Evolutionary conservation across 2,329 filamentous ascomycete genomes (phyloP).

Genomic region (Alternaria sp.): DNA sequence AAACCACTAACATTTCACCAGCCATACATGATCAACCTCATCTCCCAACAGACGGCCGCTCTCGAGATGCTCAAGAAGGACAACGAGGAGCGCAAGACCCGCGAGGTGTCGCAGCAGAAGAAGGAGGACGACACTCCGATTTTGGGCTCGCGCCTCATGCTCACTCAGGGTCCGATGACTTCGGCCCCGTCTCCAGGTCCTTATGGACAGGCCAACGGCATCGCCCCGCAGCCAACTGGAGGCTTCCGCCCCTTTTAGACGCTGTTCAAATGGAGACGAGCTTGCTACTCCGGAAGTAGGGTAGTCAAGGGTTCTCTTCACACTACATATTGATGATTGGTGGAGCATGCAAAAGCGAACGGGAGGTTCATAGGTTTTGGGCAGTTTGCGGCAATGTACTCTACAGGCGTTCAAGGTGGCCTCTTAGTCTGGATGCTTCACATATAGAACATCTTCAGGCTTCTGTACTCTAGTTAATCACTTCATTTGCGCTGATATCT

Average conservation of each 20-base stretch:
- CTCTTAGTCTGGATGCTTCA: slow-evolving; percentile 21
- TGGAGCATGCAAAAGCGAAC: slow-evolving; percentile 33
- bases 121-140: slow-evolving; percentile 95
- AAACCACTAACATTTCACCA: slow-evolving; percentile 18
- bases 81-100: slow-evolving; percentile 87
- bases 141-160: slow-evolving; percentile 89
- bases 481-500: neutral
- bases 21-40: slow-evolving; percentile 99
- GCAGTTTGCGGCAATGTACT: slow-evolving; percentile 32
- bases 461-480: slow-evolving; percentile 39
- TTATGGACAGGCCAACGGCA: slow-evolving; percentile 83
- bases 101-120: slow-evolving; percentile 77
- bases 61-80: slow-evolving; percentile 88
- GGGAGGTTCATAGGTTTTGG: slow-evolving; percentile 21
- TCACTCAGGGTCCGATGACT: slow-evolving; percentile 81
- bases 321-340: slow-evolving; percentile 35
- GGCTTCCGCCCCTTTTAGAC: slow-evolving; percentile 53
- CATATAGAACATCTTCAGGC: slow-evolving; percentile 22
- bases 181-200: slow-evolving; percentile 68
- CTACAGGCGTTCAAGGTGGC: slow-evolving; percentile 39
- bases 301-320: slow-evolving; percentile 10
- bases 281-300: neutral
- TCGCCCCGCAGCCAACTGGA: slow-evolving; percentile 84
- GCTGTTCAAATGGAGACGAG: neutral
- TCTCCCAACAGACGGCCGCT: slow-evolving; percentile 87